phyloP scores from a whole-genome alignment of 495 filamentous ascomycete genomes.

The Peziza echinospora region DNA sequence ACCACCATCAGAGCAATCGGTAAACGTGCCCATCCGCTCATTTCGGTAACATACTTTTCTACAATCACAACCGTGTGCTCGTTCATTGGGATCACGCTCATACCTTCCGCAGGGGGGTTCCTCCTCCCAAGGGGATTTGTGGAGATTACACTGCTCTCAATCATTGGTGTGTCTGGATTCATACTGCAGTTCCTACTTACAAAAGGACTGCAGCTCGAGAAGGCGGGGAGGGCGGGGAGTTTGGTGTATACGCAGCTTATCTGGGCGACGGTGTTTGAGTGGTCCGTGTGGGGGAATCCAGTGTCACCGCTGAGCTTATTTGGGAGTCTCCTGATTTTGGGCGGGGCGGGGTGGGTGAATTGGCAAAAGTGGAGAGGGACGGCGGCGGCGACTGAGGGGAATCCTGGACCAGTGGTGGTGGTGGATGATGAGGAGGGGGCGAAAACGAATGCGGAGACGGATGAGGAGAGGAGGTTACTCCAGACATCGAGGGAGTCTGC shows the following conservation, averaged over 20 bases:
- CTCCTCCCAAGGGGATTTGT: slow-evolving; percentile 35
- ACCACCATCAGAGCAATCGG: slow-evolving; percentile 74
- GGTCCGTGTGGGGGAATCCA: slow-evolving; percentile 13
- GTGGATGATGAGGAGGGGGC: not conserved
- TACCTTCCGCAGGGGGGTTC: slow-evolving; percentile 34
- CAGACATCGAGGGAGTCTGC: too few species aligned
- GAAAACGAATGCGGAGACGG: too few species aligned
- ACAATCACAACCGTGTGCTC: slow-evolving; percentile 44
- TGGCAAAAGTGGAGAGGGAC: slow-evolving; percentile 5
- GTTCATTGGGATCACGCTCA: slow-evolving; percentile 20
- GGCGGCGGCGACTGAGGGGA: not conserved
- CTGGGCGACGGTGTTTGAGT: slow-evolving; percentile 12
- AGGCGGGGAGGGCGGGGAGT: slow-evolving; percentile 29
- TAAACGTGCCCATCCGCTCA: slow-evolving; percentile 57
- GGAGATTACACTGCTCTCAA: slow-evolving; percentile 52
- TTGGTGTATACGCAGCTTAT: slow-evolving; percentile 15
- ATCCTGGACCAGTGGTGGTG: not conserved
- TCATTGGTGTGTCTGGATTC: slow-evolving; percentile 57
- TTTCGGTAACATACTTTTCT: slow-evolving; percentile 74
- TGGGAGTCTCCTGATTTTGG: slow-evolving; percentile 7
- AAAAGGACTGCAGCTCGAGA: slow-evolving; percentile 45
- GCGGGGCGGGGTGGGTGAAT: slow-evolving; percentile 7
- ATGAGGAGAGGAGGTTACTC: too few species aligned
- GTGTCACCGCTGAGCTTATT: slow-evolving; percentile 1
- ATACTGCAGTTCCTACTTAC: slow-evolving; percentile 78